A percentile compares a stretch with the other conserved stretches of the same genome.
Conservation (phyloP, 2,329 filamentous ascomycete genomes). For the Colletotrichum abscissum region DNA sequence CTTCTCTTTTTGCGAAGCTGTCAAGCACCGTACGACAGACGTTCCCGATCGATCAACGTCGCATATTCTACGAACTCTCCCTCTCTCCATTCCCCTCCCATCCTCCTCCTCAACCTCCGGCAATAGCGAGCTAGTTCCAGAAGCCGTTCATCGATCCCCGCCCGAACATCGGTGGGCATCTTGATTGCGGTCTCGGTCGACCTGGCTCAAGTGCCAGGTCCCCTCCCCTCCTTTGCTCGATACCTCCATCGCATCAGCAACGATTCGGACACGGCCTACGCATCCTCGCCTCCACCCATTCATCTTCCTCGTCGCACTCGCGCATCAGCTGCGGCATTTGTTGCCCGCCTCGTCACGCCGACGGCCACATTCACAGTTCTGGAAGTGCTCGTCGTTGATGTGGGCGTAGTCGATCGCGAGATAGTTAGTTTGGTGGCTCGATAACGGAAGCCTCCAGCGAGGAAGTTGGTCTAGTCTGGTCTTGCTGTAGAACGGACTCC, state of each 20-base stretch:
- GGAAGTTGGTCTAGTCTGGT: constrained; percentile 28
- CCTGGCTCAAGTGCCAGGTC: constrained; percentile 31
- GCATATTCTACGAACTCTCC: not conserved
- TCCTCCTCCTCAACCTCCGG: not conserved
- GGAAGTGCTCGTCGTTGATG: constrained; percentile 14
- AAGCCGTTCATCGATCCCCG: not conserved
- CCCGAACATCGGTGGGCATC: constrained; percentile 11
- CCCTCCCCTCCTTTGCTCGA: constrained; percentile 20
- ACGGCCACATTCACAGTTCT: not conserved
- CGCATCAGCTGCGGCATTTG: not conserved
- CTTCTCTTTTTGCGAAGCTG: constrained; percentile 19
- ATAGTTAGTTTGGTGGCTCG: constrained; percentile 17
- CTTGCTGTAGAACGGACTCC: constrained; percentile 28
- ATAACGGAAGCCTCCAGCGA: constrained; percentile 17
- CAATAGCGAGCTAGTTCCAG: not conserved
- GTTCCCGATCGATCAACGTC: constrained; percentile 19
- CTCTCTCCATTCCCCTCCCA: not conserved
- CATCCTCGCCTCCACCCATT: not conserved
- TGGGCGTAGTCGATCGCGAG: not conserved
- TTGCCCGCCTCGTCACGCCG: not conserved
- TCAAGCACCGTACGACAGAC: constrained; percentile 6
- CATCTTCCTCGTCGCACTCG: not conserved
- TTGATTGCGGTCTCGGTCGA: constrained; percentile 20
- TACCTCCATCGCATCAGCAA: constrained; percentile 9
- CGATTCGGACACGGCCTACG: not conserved